phyloP scores from a whole-genome alignment of 352 stramenopile species.

The Phytophthora ohioensis region DNA sequence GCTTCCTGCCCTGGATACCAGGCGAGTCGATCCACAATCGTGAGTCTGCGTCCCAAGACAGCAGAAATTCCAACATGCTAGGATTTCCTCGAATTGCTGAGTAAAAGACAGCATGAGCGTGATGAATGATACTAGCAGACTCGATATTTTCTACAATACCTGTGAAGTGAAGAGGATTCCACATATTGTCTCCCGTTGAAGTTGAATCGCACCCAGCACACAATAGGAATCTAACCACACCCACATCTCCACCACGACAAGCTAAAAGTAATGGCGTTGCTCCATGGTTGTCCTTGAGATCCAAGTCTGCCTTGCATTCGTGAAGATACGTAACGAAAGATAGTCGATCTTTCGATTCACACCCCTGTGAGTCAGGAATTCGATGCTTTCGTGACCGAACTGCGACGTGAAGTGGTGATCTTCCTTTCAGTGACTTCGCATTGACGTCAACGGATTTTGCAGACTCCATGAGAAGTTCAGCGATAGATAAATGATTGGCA shows the following conservation, averaged over 20 bases:
- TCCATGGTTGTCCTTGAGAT: slow-evolving; percentile 47
- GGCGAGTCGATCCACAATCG: slow-evolving; percentile 37
- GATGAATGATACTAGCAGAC: background rate
- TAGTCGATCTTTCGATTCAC: slow-evolving; percentile 12
- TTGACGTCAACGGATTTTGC: slow-evolving; percentile 42
- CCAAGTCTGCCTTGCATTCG: slow-evolving; percentile 40
- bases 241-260: slow-evolving; percentile 35
- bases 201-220: slow-evolving; percentile 38
- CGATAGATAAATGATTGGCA: slow-evolving; percentile 44
- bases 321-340: slow-evolving; percentile 42
- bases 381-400: slow-evolving; percentile 23
- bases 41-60: slow-evolving; percentile 59
- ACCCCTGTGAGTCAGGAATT: background rate
- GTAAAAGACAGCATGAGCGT: slow-evolving; percentile 1
- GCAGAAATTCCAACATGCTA: slow-evolving; percentile 45
- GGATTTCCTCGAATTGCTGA: slow-evolving; percentile 41
- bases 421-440: slow-evolving; percentile 54
- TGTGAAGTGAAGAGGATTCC: slow-evolving; percentile 59
- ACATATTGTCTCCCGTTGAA: slow-evolving; percentile 43
- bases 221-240: slow-evolving; percentile 42
- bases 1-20: slow-evolving; percentile 52
- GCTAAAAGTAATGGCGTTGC: slow-evolving; percentile 57
- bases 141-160: slow-evolving; percentile 9
- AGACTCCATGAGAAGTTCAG: slow-evolving; percentile 41
- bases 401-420: slow-evolving; percentile 61